Evolutionary conservation across 345 rosid genomes (phyloP), one percentile per base, ranked within the genome.

Genomic region (Rhodomyrtus tomentosa): DNA sequence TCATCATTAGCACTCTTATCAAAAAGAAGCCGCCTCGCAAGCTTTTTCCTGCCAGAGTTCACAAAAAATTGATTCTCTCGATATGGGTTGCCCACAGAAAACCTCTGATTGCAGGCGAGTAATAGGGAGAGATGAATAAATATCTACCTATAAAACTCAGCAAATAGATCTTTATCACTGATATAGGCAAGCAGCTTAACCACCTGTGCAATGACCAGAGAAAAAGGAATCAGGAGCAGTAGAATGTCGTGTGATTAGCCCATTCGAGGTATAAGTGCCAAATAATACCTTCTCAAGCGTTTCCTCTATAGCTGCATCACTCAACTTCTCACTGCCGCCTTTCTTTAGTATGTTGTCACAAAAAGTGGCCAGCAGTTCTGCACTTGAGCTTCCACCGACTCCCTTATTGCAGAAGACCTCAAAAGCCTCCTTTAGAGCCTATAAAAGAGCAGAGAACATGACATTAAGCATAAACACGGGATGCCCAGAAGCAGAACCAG

Each of bases 341-440:
- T 92, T 93, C 87, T 92, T 92, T 40, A 94, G 94, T 85, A 92
- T 87, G 86, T 90, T 91, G 85, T 94, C 95, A 59, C 97, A 94
- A 82, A 93, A 94, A 29, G 91, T 90, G 40, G 97, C 93, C 45
- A 94, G 88, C 40, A 93, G 85, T 82, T 94, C 95, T 0, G 97
- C 94, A 88, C 93, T 92, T 36, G 95, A 90, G 82, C 93, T 89
- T 80, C 95, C 95, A 58, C 90, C 91, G 25, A 94, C 94, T 42
- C 88, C 91, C 87, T 92, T 94, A 85, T 93, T 94, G 93, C 94
- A 94, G 84, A 93, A 93, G 49, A 88, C 86, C 86, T 94, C 94
- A 76, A 93, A 94, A 85, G 97, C 95, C 86, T 91, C 97, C 89
- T 90, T 93, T 84, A 93, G 90, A 38, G 94, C 95, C 96, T 94